Base-by-base conservation (phyloP, 73 alveolate genomes). In the Diophrys appendiculata region DNA sequence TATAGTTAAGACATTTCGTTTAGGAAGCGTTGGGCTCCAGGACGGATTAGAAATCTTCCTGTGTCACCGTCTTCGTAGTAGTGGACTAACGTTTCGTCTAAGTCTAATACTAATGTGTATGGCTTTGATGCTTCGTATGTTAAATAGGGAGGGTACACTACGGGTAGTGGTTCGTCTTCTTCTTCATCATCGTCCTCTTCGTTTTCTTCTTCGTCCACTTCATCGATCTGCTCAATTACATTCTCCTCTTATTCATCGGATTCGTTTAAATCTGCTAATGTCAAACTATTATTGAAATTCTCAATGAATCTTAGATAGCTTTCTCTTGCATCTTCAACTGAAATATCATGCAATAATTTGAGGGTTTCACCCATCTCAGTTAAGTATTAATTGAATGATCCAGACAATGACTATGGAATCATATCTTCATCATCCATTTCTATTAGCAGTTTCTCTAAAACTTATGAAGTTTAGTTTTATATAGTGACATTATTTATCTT, bases 81-180 rank as follows among this genome's bases (percentile, higher is more conserved):
- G 82, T 94, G 98, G 65, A 94, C 93, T 72, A 94, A 78, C 35
- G 98, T 94, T 81, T 94, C 98, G 83, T 94, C 94, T 69, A 89
- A 70, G 35, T 88, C 95, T 29, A 83, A 89, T 14, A 88, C 94
- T 68, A 84, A 55, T 31, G 95, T 89, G 34, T 67, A 68, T 32
- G 65, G 34, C n/a, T 73, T 68, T 22, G 2, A 32, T 1, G 81
- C 18, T 68, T 64, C 30, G 24, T 54, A 56, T 22, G 87, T 76
- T 28, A 78, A 67, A 27, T 27, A 78, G 1, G 87, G 87, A 1
- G 87, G 74, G 32, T 78, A 11, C n/a, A 43, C 60, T 43, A 11
- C 60, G 18, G 60, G 60, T 11, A 43, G 60, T 11, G 60, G 60
- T 18, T 43, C 60, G 18, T 43, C 60, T 43, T 43, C 60, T 11